Base-by-base conservation (phyloP, 768 basidiomycete genomes). In the Exsudoporus frostii region DNA sequence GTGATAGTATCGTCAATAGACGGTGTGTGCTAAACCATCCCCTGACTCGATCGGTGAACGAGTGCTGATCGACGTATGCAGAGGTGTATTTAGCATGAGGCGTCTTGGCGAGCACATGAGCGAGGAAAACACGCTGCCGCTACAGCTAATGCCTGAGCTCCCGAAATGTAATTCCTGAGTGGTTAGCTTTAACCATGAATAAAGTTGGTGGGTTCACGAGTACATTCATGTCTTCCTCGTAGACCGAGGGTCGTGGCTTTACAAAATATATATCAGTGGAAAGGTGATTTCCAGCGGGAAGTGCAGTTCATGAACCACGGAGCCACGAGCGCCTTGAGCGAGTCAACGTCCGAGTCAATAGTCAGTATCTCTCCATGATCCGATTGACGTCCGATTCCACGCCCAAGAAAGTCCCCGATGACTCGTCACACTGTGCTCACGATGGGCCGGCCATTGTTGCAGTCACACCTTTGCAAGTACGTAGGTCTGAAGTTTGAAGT, bases 1-100 rank as follows among this genome's bases (percentile, higher is more conserved):
- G 71, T 0, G 82, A 85, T 56, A 78, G 75, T 43, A 64, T 78
- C 34, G 48, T 83, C 25, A 82, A 82, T 62, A 69, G 65, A 60
- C 74, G 75, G 80, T 83, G 51, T 27, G 45, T 65, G 22, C 22
- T 20, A 4, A 25, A 24, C 2, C 5, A 20, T 20, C 29, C 5
- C 17, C 10, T 15, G 8, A n/a, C 2, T 27, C 22, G 45, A 45
- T 17, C 11, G 6, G 9, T 17, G 43, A 17, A 32, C n/a, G 30
- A 15, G 29, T 17, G 8, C 36, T 57, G 52, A 63, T 14, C 29
- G 10, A 43, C 4, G 8, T 33, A 11, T 30, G 15, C 20, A 65
- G 56, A 27, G 15, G 49, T 4, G 7, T 17, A 15, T 4, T 4
- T 15, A 50, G 3, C 15, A n/a, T n/a, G n/a, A n/a, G 19, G 7